These are phyloP conservation scores for Setaria italica DNA, from an alignment of 202 grass and related monocot genomes.

Conservation along the genomic window DNA sequence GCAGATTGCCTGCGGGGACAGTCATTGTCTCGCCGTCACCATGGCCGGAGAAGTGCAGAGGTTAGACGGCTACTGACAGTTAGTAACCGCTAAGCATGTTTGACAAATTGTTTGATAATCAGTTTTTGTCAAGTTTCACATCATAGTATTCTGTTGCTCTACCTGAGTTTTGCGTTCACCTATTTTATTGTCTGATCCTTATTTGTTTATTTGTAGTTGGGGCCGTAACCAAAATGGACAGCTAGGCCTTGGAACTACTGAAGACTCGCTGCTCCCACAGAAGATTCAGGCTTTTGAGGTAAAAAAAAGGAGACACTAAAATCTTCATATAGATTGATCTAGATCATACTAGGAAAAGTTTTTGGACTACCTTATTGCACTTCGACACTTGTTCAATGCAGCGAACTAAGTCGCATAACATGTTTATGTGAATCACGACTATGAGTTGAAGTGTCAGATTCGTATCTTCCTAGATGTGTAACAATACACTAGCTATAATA, in stretches of 20 bases:
- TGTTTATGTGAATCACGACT: conserved; percentile 7
- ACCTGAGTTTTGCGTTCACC: background rate
- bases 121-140: background rate
- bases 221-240: conserved; percentile 98
- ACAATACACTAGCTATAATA: background rate
- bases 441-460: background rate
- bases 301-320: background rate
- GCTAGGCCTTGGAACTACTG: conserved; percentile 95
- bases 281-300: conserved; percentile 97
- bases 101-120: background rate
- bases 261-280: conserved; percentile 93
- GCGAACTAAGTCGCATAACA: background rate
- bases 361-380: background rate
- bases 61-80: conserved; percentile 29
- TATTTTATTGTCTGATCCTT: conserved; percentile 11
- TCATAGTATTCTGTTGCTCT: conserved; percentile 1
- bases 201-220: conserved; percentile 62
- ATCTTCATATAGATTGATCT: background rate
- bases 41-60: conserved; percentile 84
- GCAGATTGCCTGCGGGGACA: conserved; percentile 96
- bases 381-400: conserved; percentile 13
- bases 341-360: conserved; percentile 1
- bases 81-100: background rate
- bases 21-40: conserved; percentile 96
- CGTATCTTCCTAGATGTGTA: background rate